Percentiles rank a stretch among this genome's conserved stretches.
Evolutionary conservation across 176 grass and related monocot genomes (phyloP).

Genomic region (Oryza meridionalis): DNA sequence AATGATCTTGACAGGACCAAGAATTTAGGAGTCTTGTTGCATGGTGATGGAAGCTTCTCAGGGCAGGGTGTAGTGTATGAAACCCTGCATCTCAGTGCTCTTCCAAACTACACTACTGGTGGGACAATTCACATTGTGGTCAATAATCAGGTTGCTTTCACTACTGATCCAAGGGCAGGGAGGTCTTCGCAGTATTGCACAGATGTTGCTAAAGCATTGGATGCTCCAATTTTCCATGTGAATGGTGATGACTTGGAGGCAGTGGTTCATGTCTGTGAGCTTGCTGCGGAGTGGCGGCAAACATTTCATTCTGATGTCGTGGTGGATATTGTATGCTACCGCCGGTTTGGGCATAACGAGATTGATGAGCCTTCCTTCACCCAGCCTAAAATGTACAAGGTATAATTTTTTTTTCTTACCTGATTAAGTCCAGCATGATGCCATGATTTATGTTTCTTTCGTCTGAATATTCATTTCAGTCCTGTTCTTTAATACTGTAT

Average conservation of each 20-base stretch:
- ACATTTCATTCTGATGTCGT: constrained; percentile 96
- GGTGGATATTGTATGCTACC: constrained; percentile 90
- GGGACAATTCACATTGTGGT: constrained; percentile 88
- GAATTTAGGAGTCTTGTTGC: constrained; percentile 80
- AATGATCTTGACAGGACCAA: constrained; percentile 95
- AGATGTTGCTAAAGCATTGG: constrained; percentile 79
- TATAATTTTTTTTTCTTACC: constrained; percentile 26
- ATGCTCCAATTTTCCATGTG: constrained; percentile 91
- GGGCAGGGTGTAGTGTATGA: constrained; percentile 97
- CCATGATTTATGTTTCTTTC: neutral
- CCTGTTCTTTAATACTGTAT: neutral
- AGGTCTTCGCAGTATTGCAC: constrained; percentile 85
- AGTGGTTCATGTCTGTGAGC: constrained; percentile 85
- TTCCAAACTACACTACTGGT: constrained; percentile 92
- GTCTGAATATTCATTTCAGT: neutral
- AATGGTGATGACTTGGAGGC: constrained; percentile 98
- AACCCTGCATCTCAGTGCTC: constrained; percentile 93
- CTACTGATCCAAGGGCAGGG: constrained; percentile 68
- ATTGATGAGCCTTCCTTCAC: constrained; percentile 97
- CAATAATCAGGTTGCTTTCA: constrained; percentile 83
- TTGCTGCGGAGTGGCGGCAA: constrained; percentile 92
- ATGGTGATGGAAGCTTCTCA: constrained; percentile 98
- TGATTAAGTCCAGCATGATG: neutral
- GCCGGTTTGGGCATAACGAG: constrained; percentile 96
- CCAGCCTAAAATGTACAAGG: constrained; percentile 97